These are phyloP conservation scores for Cladosporium sp. DNA, from an alignment of 2,329 filamentous ascomycete species.

Conservation along the genomic window DNA sequence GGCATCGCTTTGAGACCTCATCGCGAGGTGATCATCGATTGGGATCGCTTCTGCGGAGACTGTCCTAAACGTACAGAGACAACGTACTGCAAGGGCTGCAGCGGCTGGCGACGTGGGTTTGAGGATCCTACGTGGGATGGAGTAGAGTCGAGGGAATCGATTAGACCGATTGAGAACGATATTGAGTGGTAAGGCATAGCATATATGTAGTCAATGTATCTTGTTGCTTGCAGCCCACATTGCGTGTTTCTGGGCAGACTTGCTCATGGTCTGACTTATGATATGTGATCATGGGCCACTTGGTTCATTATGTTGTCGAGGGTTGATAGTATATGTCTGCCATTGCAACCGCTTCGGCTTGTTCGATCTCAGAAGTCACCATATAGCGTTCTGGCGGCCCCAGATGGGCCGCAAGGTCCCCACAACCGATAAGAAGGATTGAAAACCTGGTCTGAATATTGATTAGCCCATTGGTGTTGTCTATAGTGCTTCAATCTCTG, in stretches of 20 bases:
- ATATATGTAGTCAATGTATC: neutral
- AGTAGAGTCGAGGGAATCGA: neutral
- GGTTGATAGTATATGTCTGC: neutral
- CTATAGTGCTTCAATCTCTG: neutral
- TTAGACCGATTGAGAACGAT: neutral
- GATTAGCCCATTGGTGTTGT: neutral
- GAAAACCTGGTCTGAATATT: neutral
- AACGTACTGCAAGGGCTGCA: neutral
- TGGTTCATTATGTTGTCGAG: too few relatives aligned
- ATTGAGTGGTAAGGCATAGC: neutral
- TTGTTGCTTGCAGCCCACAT: neutral
- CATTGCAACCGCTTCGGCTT: neutral
- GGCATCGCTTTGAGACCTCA: neutral
- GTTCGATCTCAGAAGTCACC: neutral
- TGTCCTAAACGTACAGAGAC: neutral
- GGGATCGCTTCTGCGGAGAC: neutral
- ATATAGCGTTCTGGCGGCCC: neutral
- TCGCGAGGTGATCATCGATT: neutral
- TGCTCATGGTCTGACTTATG: neutral
- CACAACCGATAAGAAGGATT: neutral
- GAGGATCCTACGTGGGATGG: neutral
- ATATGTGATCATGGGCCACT: neutral
- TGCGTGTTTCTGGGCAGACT: neutral
- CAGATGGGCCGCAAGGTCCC: accelerated
- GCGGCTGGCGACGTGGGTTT: neutral